Conservation (phyloP, 108 stramenopile genomes). For the Pseudonitzschia delicatissima region DNA sequence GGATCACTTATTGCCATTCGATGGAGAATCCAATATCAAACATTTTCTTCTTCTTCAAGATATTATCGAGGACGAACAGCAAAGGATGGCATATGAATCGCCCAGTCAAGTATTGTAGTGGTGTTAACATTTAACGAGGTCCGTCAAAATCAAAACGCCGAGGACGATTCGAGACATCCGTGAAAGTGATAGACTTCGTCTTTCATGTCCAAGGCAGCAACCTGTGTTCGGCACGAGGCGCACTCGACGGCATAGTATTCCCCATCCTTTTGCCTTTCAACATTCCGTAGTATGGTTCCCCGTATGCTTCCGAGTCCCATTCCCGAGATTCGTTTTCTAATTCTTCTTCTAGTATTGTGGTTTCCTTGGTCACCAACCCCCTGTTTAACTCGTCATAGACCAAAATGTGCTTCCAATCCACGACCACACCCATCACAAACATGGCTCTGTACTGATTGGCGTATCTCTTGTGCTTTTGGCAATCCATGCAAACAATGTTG, state of each 20-base stretch:
- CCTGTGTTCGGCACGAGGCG: conserved; percentile 66
- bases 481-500: conserved; percentile 87
- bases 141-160: not conserved
- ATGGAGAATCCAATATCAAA: too few species aligned
- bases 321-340: conserved; percentile 7
- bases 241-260: conserved; percentile 78
- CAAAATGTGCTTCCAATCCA: conserved; percentile 61
- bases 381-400: conserved; percentile 52
- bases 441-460: conserved; percentile 85
- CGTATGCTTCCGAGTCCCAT: not conserved
- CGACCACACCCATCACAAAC: conserved; percentile 89
- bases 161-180: conserved; percentile 65
- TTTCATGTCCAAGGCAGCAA: conserved; percentile 77
- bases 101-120: too few species aligned
- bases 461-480: conserved; percentile 77
- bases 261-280: not conserved
- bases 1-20: too few species aligned
- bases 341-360: conserved; percentile 26
- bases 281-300: not conserved
- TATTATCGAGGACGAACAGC: too few species aligned
- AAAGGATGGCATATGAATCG: too few species aligned
- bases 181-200: conserved; percentile 90
- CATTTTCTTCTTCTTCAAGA: too few species aligned
- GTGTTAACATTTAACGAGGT: too few species aligned
- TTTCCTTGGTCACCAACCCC: conserved; percentile 33